Percentiles rank a stretch among this genome's conserved stretches.
phyloP scores from a whole-genome alignment of 306 rosid genomes.

The Cicer yamashitae region DNA sequence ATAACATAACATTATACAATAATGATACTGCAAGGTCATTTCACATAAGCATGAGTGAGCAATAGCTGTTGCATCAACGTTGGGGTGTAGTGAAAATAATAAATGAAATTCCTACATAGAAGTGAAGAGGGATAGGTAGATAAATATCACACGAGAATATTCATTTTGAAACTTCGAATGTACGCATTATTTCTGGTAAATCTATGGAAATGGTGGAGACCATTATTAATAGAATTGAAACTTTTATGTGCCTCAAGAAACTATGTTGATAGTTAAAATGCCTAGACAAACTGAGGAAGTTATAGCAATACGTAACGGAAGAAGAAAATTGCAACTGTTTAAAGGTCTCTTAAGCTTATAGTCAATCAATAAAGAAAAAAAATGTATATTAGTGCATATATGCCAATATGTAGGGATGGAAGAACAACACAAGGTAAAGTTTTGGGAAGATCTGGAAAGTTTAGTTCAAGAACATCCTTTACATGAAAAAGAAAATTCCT shows the following conservation, averaged over 20 bases:
- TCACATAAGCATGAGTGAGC: background rate
- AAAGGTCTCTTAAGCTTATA: background rate
- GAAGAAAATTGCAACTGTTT: background rate
- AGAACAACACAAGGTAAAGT: background rate
- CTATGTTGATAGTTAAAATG: no score
- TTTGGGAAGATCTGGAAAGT: background rate
- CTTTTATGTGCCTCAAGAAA: no score
- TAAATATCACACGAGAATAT: background rate
- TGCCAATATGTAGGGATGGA: background rate
- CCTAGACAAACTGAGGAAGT: no score
- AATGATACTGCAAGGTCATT: slow-evolving; percentile 18
- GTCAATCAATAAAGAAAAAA: background rate
- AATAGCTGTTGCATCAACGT: background rate
- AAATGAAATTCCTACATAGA: background rate
- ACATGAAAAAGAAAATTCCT: background rate
- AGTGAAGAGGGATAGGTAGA: background rate
- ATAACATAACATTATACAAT: background rate
- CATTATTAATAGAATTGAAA: no score
- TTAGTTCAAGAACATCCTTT: background rate
- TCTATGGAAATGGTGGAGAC: no score
- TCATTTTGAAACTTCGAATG: background rate
- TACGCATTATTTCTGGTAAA: background rate
- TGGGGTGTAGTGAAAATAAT: background rate
- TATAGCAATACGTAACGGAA: background rate
- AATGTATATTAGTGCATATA: background rate